Base-by-base conservation (phyloP, 1,139 yeast species). In the Sugiyamaella neomexicana region DNA sequence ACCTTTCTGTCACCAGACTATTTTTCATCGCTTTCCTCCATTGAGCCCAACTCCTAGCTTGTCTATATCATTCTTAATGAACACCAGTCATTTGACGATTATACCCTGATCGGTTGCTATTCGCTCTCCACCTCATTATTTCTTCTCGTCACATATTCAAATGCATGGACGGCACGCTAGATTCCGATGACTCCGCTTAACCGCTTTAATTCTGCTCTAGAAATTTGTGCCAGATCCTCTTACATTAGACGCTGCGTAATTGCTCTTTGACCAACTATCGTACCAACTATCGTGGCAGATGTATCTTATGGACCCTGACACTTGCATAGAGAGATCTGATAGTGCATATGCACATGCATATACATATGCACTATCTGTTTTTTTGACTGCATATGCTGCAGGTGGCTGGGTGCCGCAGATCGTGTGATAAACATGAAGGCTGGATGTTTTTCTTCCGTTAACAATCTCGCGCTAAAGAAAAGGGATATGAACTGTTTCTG, bases 321-420 rank as follows among this genome's bases (percentile, higher is more conserved):
- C 38, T 3, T 38, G 42, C 27, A 20, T 16, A 17, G 6, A n/a
- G 5, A 38, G 13, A 40, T 40, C 44, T 27, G 37, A 16, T 31
- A 3, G n/a, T 36, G 20, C 47, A 44, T 12, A 34, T 44, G 47
- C 47, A n/a, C n/a, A n/a, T 20, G 25, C 25, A 20, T 20, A 5
- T 5, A 20, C 25, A n/a, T 5, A 44, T 31, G 17, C 17, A 10
- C 27, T 10, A 32, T 32, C 31, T 12, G 25, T 2, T 5, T 12
- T n/a, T 42, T 16, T 17, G 32, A 15, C 37, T 42, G 37, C 37
- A 27, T 42, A 44, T 5, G 34, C 41, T 44, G 47, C 39, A 44
- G 47, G 47, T 44, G 47, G 47, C 47, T 44, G 47, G 47, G 39
- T 44, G 47, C 39, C 32, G 39, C 47, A 44, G 29, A 17, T 29